A percentile compares a stretch with the other conserved stretches of the same genome.
Evolutionary conservation across 1,284 basidiomycete species (phyloP).

Genomic region (Sporisorium exsertum): DNA sequence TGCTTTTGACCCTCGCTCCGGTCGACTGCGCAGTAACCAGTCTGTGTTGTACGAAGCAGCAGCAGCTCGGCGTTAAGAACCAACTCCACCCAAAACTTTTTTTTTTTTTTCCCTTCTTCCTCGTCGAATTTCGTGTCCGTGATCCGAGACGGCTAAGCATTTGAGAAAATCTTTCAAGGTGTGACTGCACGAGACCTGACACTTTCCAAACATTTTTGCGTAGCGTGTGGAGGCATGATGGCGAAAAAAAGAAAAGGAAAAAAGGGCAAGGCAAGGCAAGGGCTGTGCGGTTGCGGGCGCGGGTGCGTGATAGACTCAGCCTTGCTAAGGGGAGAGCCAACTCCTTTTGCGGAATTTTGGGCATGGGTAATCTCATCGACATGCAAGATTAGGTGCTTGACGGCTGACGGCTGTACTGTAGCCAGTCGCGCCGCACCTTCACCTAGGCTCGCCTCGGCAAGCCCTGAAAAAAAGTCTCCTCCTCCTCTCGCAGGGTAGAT

Average conservation of each 20-base stretch:
- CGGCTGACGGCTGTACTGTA: no score
- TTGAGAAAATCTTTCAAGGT: background rate
- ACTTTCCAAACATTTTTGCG: background rate
- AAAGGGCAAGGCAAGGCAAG: background rate
- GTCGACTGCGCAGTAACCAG: background rate
- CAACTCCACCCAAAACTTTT: slow-evolving; percentile 16
- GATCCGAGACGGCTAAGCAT: background rate
- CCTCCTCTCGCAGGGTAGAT: no score
- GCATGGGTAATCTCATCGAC: background rate
- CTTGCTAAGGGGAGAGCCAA: background rate
- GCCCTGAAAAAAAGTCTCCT: background rate
- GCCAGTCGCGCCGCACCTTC: background rate
- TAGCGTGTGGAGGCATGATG: slow-evolving; percentile 28
- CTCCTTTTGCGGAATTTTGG: no score
- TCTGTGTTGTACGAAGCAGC: background rate
- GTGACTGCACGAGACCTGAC: background rate
- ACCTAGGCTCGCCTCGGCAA: no score
- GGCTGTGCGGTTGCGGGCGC: background rate
- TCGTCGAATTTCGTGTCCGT: background rate
- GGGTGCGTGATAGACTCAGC: background rate
- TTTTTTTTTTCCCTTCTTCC: background rate
- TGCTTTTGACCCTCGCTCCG: background rate
- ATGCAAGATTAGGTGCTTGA: background rate
- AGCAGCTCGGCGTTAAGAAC: slow-evolving; percentile 15
- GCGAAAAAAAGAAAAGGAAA: slow-evolving; percentile 4